phyloP scores from a whole-genome alignment of 2,329 filamentous ascomycete species.

The Eurotiales sp. region DNA sequence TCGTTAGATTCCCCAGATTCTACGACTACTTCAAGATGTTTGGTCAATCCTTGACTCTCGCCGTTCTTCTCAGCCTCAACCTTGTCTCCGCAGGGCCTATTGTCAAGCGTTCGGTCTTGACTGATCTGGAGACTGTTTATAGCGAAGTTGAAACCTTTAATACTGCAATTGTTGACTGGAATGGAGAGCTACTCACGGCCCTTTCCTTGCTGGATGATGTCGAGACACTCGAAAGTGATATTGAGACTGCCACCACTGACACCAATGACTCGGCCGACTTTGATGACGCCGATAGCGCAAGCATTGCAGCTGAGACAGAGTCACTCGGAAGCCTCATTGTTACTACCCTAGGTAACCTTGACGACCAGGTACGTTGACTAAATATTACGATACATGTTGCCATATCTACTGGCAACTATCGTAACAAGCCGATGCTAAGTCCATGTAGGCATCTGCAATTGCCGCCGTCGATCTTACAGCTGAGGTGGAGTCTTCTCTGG shows the following conservation, averaged over 20 bases:
- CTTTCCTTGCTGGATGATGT: constrained; percentile 9
- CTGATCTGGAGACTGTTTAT: constrained; percentile 5
- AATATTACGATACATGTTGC: too few relatives aligned
- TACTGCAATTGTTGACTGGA: constrained; percentile 2
- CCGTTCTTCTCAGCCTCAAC: constrained; percentile 6
- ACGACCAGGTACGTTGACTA: constrained; percentile 5
- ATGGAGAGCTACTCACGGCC: constrained; percentile 4
- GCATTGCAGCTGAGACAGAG: background rate
- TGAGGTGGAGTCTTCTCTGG: background rate
- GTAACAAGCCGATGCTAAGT: background rate
- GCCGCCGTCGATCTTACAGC: background rate
- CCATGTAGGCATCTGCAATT: background rate
- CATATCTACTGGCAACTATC: too few relatives aligned
- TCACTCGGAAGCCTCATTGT: constrained; percentile 2
- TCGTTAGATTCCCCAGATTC: background rate
- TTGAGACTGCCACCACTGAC: constrained; percentile 12
- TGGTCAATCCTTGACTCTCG: background rate
- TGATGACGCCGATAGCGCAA: constrained; percentile 7
- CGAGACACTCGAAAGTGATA: constrained; percentile 5
- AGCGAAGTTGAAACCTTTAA: background rate
- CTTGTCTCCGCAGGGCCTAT: constrained; percentile 10
- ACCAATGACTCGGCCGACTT: constrained; percentile 8
- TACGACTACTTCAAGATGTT: constrained; percentile 3
- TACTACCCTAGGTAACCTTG: constrained; percentile 7
- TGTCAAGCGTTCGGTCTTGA: constrained; percentile 12